Percentiles rank a stretch among this genome's conserved stretches.
Conservation (phyloP, 768 basidiomycete species). For the Trametes gibbosa region DNA sequence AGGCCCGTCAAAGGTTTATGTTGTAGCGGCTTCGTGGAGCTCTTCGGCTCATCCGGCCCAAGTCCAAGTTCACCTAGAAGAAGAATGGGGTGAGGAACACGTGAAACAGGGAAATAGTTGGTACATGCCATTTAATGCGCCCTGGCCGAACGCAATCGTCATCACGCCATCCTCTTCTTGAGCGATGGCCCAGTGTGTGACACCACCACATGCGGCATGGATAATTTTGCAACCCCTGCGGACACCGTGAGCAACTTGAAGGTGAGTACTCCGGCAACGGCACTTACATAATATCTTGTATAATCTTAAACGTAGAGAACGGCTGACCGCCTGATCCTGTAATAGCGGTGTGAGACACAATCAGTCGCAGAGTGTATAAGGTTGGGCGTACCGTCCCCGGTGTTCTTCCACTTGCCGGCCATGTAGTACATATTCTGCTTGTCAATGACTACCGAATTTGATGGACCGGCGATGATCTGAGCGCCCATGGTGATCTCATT, state of each 20-base stretch:
- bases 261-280: background rate
- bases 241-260: background rate
- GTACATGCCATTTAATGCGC: slow-evolving; percentile 71
- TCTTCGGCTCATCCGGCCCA: slow-evolving; percentile 79
- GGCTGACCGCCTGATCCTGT: slow-evolving; percentile 85
- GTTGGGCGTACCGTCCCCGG: slow-evolving; percentile 69
- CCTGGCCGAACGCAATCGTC: slow-evolving; percentile 85
- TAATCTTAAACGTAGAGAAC: slow-evolving; percentile 81
- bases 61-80: slow-evolving; percentile 71
- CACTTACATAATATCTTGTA: slow-evolving; percentile 80
- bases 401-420: slow-evolving; percentile 94
- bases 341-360: background rate
- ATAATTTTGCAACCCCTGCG: slow-evolving; percentile 75
- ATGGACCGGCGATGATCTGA: slow-evolving; percentile 72
- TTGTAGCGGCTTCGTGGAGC: slow-evolving; percentile 77
- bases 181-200: slow-evolving; percentile 81
- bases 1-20: slow-evolving; percentile 73
- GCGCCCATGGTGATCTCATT: slow-evolving; percentile 60
- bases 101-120: background rate
- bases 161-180: slow-evolving; percentile 72
- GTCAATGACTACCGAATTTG: slow-evolving; percentile 82
- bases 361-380: background rate
- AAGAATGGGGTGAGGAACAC: background rate
- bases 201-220: slow-evolving; percentile 74
- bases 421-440: slow-evolving; percentile 85